phyloP scores from a whole-genome alignment of 2,329 filamentous ascomycete genomes.

The Ophiocordyceps camponoti-leonardi region DNA sequence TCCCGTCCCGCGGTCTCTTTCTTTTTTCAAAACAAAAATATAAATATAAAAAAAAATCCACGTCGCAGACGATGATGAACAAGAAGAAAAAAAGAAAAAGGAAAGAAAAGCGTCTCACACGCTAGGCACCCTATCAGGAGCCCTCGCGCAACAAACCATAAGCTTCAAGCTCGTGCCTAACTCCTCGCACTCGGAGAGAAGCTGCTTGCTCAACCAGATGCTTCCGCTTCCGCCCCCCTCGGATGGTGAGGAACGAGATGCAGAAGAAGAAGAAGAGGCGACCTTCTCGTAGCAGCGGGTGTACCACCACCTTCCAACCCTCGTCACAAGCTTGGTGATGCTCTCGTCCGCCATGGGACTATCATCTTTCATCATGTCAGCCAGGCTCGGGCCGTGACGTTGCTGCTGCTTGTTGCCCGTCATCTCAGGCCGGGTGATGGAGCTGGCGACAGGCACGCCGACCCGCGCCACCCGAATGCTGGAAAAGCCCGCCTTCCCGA shows the following conservation, averaged over 20 bases:
- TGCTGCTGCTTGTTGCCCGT: slow-evolving; percentile 4
- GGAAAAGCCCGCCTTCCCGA: slow-evolving; percentile 53
- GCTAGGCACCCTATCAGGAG: slow-evolving; percentile 42
- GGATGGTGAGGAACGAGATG: no score
- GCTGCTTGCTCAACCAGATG: slow-evolving; percentile 61
- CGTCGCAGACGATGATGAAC: no score
- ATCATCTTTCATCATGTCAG: slow-evolving; percentile 57
- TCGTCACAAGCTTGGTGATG: slow-evolving; percentile 83
- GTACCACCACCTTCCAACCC: slow-evolving; percentile 94
- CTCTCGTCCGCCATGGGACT: slow-evolving; percentile 59
- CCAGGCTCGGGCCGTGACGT: slow-evolving; percentile 32
- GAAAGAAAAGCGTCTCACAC: no score
- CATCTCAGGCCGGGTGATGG: slow-evolving; percentile 17
- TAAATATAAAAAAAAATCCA: neutral
- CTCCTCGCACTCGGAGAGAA: slow-evolving; percentile 74
- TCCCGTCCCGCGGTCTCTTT: neutral
- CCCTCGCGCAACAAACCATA: slow-evolving; percentile 79
- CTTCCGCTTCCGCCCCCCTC: slow-evolving; percentile 28
- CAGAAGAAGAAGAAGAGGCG: slow-evolving; percentile 18
- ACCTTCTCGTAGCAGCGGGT: slow-evolving; percentile 73
- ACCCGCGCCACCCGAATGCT: slow-evolving; percentile 62
- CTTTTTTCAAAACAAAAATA: no score
- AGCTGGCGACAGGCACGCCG: slow-evolving; percentile 53
- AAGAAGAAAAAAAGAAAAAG: no score
- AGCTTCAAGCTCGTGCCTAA: slow-evolving; percentile 77